Evolutionary conservation across 257 asterid genomes (phyloP).

Genomic region (Mitragyna speciosa): DNA sequence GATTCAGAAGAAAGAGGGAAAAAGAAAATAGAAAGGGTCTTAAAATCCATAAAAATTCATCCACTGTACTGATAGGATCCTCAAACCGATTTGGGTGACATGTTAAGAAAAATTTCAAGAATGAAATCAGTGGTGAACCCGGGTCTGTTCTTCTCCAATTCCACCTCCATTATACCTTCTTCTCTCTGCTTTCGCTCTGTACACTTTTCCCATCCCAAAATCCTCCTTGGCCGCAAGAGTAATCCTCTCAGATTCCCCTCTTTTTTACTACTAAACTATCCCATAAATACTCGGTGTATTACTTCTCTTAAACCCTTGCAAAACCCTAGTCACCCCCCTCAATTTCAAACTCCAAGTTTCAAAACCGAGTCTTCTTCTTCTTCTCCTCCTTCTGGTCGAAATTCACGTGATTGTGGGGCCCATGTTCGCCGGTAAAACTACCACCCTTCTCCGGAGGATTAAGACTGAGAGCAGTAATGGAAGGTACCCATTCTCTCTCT

Average conservation of each 20-base stretch:
- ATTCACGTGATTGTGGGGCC: constrained; percentile 93
- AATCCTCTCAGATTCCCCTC: background rate
- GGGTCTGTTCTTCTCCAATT: constrained; percentile 34
- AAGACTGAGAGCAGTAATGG: constrained; percentile 70
- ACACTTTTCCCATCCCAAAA: constrained; percentile 27
- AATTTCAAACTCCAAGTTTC: constrained; percentile 36
- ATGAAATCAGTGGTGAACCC: constrained; percentile 59
- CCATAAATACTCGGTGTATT: constrained; percentile 2
- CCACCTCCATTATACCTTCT: constrained; percentile 33
- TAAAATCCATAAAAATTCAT: too few relatives aligned
- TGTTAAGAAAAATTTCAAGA: constrained; percentile 42
- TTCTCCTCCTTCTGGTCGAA: constrained; percentile 52
- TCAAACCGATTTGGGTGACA: constrained; percentile 3
- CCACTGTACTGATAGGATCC: too few relatives aligned
- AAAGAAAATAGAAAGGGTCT: too few relatives aligned
- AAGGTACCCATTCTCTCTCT: constrained; percentile 49
- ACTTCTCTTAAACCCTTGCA: constrained; percentile 37
- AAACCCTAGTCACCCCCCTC: constrained; percentile 25
- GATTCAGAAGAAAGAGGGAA: too few relatives aligned
- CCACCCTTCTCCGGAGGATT: constrained; percentile 83
- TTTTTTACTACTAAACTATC: constrained; percentile 7
- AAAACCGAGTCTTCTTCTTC: constrained; percentile 21
- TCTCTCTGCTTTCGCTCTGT: constrained; percentile 29
- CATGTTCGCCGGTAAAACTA: constrained; percentile 97
- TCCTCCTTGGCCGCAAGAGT: constrained; percentile 16